These are phyloP conservation scores for Cladophialophora carrionii DNA, from an alignment of 2,329 filamentous ascomycete genomes.

Conservation along the genomic window DNA sequence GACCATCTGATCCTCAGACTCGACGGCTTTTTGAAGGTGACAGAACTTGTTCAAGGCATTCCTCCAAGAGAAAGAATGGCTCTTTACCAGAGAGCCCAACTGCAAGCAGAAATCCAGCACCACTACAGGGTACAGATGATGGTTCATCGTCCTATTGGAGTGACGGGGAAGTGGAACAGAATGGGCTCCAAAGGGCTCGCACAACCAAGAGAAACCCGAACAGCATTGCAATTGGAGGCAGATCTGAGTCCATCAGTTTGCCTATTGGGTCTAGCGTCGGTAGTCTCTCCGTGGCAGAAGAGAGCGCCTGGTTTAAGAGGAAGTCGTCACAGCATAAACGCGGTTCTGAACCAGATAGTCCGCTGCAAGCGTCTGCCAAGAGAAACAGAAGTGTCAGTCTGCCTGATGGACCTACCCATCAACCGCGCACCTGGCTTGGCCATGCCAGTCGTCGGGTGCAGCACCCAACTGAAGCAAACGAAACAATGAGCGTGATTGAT, in stretches of 20 bases:
- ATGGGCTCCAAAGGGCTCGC: background rate
- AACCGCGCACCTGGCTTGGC: background rate
- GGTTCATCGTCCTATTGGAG: constrained; percentile 36
- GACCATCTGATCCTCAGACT: constrained; percentile 36
- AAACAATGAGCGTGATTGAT: constrained; percentile 33
- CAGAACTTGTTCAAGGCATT: constrained; percentile 6
- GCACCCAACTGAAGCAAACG: constrained; percentile 23
- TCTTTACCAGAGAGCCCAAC: background rate
- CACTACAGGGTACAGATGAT: constrained; percentile 16
- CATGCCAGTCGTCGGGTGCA: background rate
- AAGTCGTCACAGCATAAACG: constrained; percentile 22
- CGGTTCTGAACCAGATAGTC: background rate
- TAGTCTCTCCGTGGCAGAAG: constrained; percentile 21
- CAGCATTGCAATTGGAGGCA: constrained; percentile 37
- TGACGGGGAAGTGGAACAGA: constrained; percentile 20
- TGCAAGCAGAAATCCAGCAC: background rate
- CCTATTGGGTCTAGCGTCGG: constrained; percentile 23
- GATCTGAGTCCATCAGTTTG: constrained; percentile 31
- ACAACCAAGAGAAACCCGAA: constrained; percentile 27
- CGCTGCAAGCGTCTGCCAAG: background rate
- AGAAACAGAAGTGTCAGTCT: constrained; percentile 30
- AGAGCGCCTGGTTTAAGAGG: constrained; percentile 26
- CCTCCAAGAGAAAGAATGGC: background rate
- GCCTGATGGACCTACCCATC: constrained; percentile 14
- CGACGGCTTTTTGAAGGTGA: constrained; percentile 32